Evolutionary conservation across 2,329 filamentous ascomycete species (phyloP).

Genomic region (Elsinoe batatas): DNA sequence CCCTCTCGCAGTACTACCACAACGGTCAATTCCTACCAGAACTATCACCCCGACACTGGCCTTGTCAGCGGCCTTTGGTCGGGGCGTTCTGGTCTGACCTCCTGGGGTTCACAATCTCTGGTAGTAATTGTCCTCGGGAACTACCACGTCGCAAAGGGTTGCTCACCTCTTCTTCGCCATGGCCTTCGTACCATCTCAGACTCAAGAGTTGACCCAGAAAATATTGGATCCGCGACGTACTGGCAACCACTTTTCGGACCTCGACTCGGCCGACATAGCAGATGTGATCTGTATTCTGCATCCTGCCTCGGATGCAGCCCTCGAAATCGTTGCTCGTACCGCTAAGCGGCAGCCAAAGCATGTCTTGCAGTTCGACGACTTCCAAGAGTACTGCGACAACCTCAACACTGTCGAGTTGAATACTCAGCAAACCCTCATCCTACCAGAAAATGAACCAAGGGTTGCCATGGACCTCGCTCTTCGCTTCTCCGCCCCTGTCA

Average conservation of each 20-base stretch:
- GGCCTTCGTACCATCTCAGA: constrained; percentile 21
- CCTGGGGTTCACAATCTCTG: neutral
- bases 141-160: neutral
- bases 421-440: constrained; percentile 39
- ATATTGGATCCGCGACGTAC: constrained; percentile 70
- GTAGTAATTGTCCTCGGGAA: too few relatives aligned
- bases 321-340: constrained; percentile 55
- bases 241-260: constrained; percentile 71
- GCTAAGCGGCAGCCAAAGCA: constrained; percentile 46
- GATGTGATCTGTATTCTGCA: constrained; percentile 86
- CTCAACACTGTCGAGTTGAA: constrained; percentile 23
- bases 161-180: neutral
- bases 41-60: neutral
- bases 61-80: neutral
- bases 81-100: neutral
- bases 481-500: constrained; percentile 63
- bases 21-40: neutral
- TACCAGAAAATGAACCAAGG: constrained; percentile 38
- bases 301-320: constrained; percentile 63
- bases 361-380: constrained; percentile 43
- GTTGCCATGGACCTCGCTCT: constrained; percentile 56
- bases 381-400: constrained; percentile 25
- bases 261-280: constrained; percentile 70
- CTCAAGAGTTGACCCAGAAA: constrained; percentile 54
- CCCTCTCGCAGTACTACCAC: neutral